Evolutionary conservation across 1,139 yeast species (phyloP).

Genomic region (Saccharomycopsis crataegensis): DNA sequence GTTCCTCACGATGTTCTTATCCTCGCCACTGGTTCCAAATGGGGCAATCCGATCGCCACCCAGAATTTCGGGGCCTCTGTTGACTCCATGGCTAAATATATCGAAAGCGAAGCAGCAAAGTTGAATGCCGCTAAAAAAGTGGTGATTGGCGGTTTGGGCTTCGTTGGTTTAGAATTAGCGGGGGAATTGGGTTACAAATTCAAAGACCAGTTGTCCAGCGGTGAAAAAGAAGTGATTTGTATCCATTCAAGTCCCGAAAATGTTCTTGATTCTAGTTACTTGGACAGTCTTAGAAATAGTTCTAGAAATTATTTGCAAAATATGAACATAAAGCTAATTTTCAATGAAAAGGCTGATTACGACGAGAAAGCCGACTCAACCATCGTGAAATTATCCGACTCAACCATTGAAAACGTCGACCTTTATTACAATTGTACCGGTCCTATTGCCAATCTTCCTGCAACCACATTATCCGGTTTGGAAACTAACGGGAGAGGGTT

Average conservation of each 20-base stretch:
- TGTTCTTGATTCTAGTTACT: constrained; percentile 7
- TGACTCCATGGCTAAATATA: neutral
- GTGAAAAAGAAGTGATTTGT: constrained; percentile 20
- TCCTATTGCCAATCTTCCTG: neutral
- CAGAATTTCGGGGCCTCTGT: neutral
- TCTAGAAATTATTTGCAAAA: neutral
- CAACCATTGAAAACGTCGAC: neutral
- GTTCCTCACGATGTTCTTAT: constrained; percentile 1
- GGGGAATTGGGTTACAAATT: constrained; percentile 22
- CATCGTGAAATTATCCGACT: neutral
- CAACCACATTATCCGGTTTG: neutral
- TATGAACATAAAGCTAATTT: neutral
- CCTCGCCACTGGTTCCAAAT: constrained; percentile 2
- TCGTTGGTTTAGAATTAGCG: constrained; percentile 22
- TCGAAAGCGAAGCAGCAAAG: neutral
- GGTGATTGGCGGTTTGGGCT: constrained; percentile 22
- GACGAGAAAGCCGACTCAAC: neutral
- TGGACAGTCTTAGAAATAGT: constrained; percentile 4
- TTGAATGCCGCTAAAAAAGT: constrained; percentile 19
- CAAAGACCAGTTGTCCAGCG: constrained; percentile 10
- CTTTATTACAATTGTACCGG: constrained; percentile 2
- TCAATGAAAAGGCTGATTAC: neutral
- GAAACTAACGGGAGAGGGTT: neutral
- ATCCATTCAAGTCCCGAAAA: constrained; percentile 18
- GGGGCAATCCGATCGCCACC: constrained; percentile 2